Evolutionary conservation across 75 land plant species (phyloP), one percentile per base, ranked within the genome.

Genomic region (Cryptomeria japonica): DNA sequence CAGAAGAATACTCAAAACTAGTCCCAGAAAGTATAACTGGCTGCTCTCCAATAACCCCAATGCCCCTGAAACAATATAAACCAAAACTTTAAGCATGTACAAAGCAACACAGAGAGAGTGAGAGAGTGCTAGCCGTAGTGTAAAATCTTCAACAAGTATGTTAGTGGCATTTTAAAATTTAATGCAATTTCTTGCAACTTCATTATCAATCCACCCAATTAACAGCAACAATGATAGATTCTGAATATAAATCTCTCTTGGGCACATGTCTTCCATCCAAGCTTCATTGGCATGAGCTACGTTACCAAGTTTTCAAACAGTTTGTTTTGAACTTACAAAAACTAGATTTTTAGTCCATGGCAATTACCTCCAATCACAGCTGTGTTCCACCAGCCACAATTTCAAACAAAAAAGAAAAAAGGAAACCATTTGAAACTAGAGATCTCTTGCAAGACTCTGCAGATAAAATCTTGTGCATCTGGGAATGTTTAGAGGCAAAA

Each of bases 31-130:
- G 93, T 78, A 96, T 91, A 64, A 96, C 96, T 38, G 97, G 97
- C 85, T 96, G 97, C 87, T 96, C 95, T 86, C 97, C 97, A 51
- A 93, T 92, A 12, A 96, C 97, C 25, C 97, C 97, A 72, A 89
- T 79, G 13, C 97, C 97, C 95, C 96, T 96, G 90, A 78, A 19
- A 53, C 56, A 87, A 83, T 76, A 41, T 31, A 22, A 84, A 47
- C 25, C 15, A n/a, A 85, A 14, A 82, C 15, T 46, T 80, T n/a
- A 32, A n/a, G 84, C 47, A 46, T 82, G 34, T 9, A 28, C 12
- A 82, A 82, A 44, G 49, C 32, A 28, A 44, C 32, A 46, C n/a
- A 44, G 39, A 88, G 18, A 42, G 25, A 68, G 6, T 84, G 44
- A 80, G 70, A 16, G 18, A 6, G 76, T 47, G 15, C 53, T 36